A percentile compares a stretch with the other conserved stretches of the same genome.
These are phyloP conservation scores for Cercophora sp. DNA, from an alignment of 495 filamentous ascomycete species.

Conservation along the genomic window DNA sequence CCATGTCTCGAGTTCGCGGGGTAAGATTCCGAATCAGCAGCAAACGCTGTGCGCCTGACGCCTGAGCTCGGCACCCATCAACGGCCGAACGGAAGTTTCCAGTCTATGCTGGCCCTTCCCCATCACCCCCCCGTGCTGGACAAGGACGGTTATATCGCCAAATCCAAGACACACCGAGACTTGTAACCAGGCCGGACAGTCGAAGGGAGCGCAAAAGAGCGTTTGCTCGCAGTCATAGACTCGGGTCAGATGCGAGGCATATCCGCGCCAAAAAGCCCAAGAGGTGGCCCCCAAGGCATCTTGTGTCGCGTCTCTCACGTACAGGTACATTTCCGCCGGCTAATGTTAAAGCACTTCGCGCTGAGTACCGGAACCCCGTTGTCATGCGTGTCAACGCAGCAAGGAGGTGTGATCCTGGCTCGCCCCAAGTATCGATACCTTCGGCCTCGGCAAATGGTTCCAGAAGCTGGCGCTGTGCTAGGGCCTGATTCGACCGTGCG, in stretches of 20 bases:
- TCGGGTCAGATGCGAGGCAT: conserved; percentile 18
- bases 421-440: conserved; percentile 19
- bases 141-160: background rate
- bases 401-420: conserved; percentile 6
- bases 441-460: conserved; percentile 28
- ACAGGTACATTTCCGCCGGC: conserved; percentile 17
- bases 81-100: conserved; percentile 5
- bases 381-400: conserved; percentile 20
- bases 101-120: background rate
- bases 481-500: conserved; percentile 23
- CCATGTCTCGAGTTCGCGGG: conserved; percentile 9
- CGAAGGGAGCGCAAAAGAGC: too few relatives aligned
- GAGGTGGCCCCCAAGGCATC: conserved; percentile 14
- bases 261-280: conserved; percentile 18
- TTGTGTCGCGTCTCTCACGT: conserved; percentile 7
- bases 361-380: conserved; percentile 17
- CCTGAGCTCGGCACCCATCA: conserved; percentile 1
- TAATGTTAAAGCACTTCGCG: conserved; percentile 17
- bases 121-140: background rate
- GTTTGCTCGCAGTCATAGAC: conserved; percentile 9
- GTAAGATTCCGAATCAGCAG: conserved; percentile 5
- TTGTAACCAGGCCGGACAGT: too few relatives aligned
- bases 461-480: conserved; percentile 18
- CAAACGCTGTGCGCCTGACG: conserved; percentile 13
- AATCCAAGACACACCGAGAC: conserved; percentile 12